Conservation (phyloP, 306 rosid genomes). For the Glycine latifolia region DNA sequence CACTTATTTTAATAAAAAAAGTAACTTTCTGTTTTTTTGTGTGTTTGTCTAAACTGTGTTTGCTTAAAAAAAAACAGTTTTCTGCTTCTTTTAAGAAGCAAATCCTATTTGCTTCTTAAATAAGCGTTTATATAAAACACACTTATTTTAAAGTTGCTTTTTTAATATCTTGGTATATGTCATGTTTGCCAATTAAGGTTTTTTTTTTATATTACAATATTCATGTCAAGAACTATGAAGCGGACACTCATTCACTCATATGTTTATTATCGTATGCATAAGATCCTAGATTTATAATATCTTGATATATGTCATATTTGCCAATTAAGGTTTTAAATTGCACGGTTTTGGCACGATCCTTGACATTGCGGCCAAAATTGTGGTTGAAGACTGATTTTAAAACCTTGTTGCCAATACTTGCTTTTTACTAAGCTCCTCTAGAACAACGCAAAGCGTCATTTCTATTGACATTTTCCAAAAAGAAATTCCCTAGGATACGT, state of each 20-base stretch:
- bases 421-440: background rate
- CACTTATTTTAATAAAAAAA: too few relatives aligned
- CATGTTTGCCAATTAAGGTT: too few relatives aligned
- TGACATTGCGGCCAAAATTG: background rate
- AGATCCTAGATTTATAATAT: constrained; percentile 12
- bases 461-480: background rate
- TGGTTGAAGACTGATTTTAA: background rate
- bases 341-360: background rate
- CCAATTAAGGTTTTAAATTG: background rate
- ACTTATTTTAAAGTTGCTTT: too few relatives aligned
- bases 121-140: too few relatives aligned
- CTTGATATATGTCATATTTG: constrained; percentile 18
- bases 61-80: too few relatives aligned
- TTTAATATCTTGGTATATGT: too few relatives aligned
- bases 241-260: background rate
- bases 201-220: too few relatives aligned
- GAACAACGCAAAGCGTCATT: background rate
- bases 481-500: background rate
- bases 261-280: background rate
- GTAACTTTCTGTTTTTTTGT: too few relatives aligned
- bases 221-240: too few relatives aligned
- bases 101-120: too few relatives aligned
- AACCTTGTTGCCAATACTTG: background rate
- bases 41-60: too few relatives aligned
- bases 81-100: too few relatives aligned